These are phyloP conservation scores for Naganishia kalamii DNA, from an alignment of 768 basidiomycete species.

Conservation along the genomic window DNA sequence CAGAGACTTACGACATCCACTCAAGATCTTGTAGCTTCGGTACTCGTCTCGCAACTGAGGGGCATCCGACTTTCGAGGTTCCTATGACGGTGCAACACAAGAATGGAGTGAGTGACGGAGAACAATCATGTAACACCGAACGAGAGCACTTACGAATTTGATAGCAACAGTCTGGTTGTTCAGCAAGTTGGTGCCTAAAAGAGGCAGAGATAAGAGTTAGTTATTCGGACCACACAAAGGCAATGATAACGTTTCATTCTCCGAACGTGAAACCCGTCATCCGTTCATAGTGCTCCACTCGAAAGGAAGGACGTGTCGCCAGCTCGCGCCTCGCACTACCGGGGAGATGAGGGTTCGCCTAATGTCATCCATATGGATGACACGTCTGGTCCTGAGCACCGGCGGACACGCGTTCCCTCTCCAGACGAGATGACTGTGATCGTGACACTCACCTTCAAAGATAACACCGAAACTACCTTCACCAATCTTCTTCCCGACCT, in stretches of 20 bases:
- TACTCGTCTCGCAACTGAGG: slow-evolving; percentile 98
- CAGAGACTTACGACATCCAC: slow-evolving; percentile 71
- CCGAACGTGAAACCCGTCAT: neutral
- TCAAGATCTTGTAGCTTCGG: slow-evolving; percentile 90
- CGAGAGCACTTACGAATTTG: slow-evolving; percentile 80
- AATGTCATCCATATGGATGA: too few relatives aligned
- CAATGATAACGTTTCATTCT: slow-evolving; percentile 16
- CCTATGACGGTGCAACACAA: slow-evolving; percentile 32
- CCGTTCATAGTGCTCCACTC: neutral
- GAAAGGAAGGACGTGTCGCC: too few relatives aligned
- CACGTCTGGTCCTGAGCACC: too few relatives aligned
- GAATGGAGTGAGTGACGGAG: neutral
- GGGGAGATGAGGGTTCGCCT: too few relatives aligned
- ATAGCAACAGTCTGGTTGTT: slow-evolving; percentile 98
- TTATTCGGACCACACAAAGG: neutral
- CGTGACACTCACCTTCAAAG: slow-evolving; percentile 67
- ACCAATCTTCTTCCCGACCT: slow-evolving; percentile 97
- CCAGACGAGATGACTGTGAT: neutral
- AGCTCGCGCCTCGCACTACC: too few relatives aligned
- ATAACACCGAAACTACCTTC: slow-evolving; percentile 94
- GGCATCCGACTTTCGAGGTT: slow-evolving; percentile 85
- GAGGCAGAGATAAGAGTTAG: neutral
- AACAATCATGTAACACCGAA: neutral
- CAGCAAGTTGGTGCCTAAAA: slow-evolving; percentile 84
- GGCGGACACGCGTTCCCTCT: too few relatives aligned